phyloP scores from a whole-genome alignment of 176 grass and related monocot genomes.

The Musa itinerans region DNA sequence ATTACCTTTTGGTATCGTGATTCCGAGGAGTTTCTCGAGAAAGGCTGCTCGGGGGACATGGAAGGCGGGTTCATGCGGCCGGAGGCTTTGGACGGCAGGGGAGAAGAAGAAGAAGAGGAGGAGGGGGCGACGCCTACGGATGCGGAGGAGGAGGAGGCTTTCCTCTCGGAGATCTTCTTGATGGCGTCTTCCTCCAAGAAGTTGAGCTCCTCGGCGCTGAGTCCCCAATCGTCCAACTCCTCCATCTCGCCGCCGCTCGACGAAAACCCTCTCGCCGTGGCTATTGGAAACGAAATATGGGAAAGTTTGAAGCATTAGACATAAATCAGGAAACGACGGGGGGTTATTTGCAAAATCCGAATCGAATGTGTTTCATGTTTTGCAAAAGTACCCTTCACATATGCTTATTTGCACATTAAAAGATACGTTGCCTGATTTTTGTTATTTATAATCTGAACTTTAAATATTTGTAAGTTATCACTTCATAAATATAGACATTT shows the following conservation, averaged over 20 bases:
- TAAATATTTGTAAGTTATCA: too few species aligned
- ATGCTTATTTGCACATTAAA: too few species aligned
- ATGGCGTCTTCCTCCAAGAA: conserved; percentile 75
- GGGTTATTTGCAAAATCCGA: too few species aligned
- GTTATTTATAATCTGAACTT: too few species aligned
- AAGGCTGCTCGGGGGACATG: conserved; percentile 18
- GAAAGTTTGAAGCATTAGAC: too few species aligned
- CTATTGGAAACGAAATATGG: too few species aligned
- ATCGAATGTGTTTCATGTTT: too few species aligned
- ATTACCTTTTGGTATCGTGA: conserved; percentile 54
- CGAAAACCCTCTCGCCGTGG: conserved; percentile 8
- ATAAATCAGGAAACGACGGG: too few species aligned
- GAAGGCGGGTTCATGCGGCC: conserved; percentile 1
- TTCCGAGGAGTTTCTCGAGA: conserved; percentile 34
- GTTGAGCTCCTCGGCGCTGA: conserved; percentile 74
- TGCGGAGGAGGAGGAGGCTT: conserved; percentile 38
- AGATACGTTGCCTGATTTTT: too few species aligned
- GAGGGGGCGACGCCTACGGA: conserved; percentile 11
- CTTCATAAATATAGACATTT: too few species aligned
- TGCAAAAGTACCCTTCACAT: too few species aligned
- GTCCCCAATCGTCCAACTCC: conserved; percentile 65
- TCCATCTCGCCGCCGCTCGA: conserved; percentile 19
- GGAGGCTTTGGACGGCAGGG: conserved; percentile 30
- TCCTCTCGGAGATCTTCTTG: conserved; percentile 60
- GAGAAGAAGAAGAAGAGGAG: conserved; percentile 27